Evolutionary conservation across 768 basidiomycete genomes (phyloP).

Genomic region (Tulasnella sp.): DNA sequence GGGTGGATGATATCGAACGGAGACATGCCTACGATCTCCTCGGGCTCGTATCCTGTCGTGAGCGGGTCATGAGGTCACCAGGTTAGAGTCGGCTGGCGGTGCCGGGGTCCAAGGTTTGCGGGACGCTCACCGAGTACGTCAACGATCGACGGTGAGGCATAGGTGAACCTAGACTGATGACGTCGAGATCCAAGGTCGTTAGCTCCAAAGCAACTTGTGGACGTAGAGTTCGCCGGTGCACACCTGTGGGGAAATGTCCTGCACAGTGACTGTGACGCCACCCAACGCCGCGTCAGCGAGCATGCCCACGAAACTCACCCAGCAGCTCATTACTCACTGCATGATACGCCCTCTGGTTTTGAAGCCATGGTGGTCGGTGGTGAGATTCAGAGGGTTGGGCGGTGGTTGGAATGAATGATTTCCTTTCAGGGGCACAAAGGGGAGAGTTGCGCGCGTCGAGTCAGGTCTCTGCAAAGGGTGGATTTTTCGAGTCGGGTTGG

Average conservation of each 20-base stretch:
- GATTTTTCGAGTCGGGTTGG: neutral
- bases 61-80: neutral
- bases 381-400: neutral
- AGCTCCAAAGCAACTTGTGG: neutral
- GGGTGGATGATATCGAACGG: constrained; percentile 12
- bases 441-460: neutral
- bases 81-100: neutral
- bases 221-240: neutral
- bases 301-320: neutral
- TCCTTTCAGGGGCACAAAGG: neutral
- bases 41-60: constrained; percentile 6
- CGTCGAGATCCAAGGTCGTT: neutral
- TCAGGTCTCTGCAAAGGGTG: neutral
- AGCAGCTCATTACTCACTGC: neutral
- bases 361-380: neutral
- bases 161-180: constrained; percentile 8
- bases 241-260: constrained; percentile 11
- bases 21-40: constrained; percentile 12
- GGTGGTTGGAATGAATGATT: neutral
- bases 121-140: constrained; percentile 8
- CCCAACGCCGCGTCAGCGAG: neutral
- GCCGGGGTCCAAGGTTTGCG: neutral
- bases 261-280: constrained; percentile 3
- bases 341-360: constrained; percentile 1
- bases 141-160: constrained; percentile 7